These are phyloP conservation scores for Bidens hawaiensis DNA, from an alignment of 140 eudicot species.

Conservation along the genomic window DNA sequence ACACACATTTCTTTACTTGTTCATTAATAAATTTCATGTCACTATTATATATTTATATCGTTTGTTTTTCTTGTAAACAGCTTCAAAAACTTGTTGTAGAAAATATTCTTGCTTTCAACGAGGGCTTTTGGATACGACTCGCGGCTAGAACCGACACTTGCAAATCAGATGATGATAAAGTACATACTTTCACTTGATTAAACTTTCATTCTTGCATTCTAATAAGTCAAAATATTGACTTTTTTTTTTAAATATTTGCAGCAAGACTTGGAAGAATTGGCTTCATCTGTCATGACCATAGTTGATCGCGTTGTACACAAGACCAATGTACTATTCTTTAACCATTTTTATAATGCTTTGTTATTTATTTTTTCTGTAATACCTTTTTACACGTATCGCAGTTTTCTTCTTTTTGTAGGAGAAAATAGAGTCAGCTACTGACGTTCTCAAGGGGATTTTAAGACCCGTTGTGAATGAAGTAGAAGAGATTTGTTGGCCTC, in stretches of 20 bases:
- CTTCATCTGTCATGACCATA: conserved; percentile 68
- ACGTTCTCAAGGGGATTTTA: conserved; percentile 79
- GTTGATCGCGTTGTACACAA: conserved; percentile 87
- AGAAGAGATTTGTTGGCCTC: conserved; percentile 90
- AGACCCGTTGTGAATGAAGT: conserved; percentile 63
- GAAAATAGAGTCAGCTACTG: conserved; percentile 87
- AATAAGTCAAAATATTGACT: conserved; percentile 1
- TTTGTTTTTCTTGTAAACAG: conserved; percentile 33
- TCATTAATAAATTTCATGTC: not conserved
- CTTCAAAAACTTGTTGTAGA: conserved; percentile 83
- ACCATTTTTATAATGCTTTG: conserved; percentile 9
- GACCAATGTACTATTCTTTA: conserved; percentile 58
- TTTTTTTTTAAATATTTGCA: conserved; percentile 32
- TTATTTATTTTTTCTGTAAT: conserved; percentile 1
- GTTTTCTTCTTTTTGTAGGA: conserved; percentile 55
- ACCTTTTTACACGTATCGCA: conserved; percentile 20
- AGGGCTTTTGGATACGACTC: conserved; percentile 89
- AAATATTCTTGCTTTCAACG: conserved; percentile 85
- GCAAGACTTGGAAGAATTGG: conserved; percentile 95
- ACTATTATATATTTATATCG: not conserved
- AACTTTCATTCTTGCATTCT: conserved; percentile 12
- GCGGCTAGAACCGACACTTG: conserved; percentile 98
- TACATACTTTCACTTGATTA: conserved; percentile 26
- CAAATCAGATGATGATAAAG: conserved; percentile 92
- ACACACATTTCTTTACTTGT: conserved; percentile 16